A percentile compares a stretch with the other conserved stretches of the same genome.
Conservation (phyloP, 1,139 yeast species). For the Magnusiomyces suaveolens region DNA sequence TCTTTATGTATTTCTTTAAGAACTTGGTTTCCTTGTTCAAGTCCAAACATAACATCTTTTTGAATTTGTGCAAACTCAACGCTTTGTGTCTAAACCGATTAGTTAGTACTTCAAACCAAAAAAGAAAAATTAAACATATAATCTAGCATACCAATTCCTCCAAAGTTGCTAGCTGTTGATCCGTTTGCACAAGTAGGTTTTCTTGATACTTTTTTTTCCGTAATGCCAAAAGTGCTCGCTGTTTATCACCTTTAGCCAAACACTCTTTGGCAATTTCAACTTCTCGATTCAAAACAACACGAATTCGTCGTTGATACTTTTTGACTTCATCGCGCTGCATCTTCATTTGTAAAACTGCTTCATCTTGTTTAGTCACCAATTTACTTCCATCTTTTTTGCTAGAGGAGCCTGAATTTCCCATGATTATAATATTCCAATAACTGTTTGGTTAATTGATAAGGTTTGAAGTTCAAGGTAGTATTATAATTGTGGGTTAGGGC, state of each 20-base stretch:
- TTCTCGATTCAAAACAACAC: conserved; percentile 48
- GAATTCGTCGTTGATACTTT: conserved; percentile 60
- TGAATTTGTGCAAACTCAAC: conserved; percentile 87
- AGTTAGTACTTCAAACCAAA: background rate
- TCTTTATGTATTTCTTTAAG: conserved; percentile 67
- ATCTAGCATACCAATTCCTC: conserved; percentile 36
- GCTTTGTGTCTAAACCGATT: conserved; percentile 29
- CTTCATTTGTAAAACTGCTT: conserved; percentile 75
- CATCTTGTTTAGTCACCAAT: conserved; percentile 66
- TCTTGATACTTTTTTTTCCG: conserved; percentile 77
- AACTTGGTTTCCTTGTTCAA: conserved; percentile 69
- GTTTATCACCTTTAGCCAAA: conserved; percentile 43
- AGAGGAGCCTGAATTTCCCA: conserved; percentile 13
- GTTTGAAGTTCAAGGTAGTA: background rate
- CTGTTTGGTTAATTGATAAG: too few species aligned
- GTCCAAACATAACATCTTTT: conserved; percentile 70
- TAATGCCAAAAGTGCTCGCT: conserved; percentile 59
- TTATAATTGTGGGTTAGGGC: background rate
- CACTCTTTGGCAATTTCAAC: conserved; percentile 49
- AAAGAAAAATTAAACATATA: background rate
- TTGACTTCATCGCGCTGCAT: conserved; percentile 77
- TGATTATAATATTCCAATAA: background rate
- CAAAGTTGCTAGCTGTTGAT: conserved; percentile 65
- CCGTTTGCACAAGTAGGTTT: conserved; percentile 55
- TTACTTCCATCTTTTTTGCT: conserved; percentile 1